A percentile compares a stretch with the other conserved stretches of the same genome.
Conservation (phyloP, 257 asterid species). For the Coffea eugenioides region DNA sequence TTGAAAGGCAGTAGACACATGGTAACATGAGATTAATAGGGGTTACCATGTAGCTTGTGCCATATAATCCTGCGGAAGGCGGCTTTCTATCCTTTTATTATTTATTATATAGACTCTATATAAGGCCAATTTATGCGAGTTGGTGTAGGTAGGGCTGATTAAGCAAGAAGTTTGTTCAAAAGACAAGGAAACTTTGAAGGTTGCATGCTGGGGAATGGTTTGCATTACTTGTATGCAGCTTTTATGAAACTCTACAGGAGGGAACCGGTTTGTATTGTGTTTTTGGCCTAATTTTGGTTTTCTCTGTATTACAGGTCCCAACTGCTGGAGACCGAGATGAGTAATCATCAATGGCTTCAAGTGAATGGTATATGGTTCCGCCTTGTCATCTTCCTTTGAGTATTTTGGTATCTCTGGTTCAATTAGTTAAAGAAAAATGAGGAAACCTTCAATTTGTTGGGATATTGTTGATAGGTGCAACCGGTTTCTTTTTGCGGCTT, state of each 20-base stretch:
- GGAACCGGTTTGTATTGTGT: not conserved
- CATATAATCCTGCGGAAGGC: not conserved
- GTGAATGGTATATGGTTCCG: not conserved
- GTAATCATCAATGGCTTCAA: slow-evolving; percentile 12
- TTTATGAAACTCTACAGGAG: not conserved
- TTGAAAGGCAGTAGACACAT: not conserved
- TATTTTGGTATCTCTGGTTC: not conserved
- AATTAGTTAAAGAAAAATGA: not conserved
- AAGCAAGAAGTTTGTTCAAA: not conserved
- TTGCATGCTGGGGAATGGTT: not conserved
- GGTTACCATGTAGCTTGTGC: not conserved
- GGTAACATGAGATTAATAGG: not conserved
- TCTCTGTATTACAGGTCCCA: slow-evolving; percentile 55
- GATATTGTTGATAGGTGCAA: slow-evolving; percentile 22
- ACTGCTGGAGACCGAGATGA: slow-evolving; percentile 76
- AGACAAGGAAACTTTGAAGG: not conserved
- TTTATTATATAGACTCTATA: not conserved
- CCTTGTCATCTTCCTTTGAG: not conserved
- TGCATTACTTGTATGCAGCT: not conserved
- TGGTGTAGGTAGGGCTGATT: not conserved
- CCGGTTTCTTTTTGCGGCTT: slow-evolving; percentile 21
- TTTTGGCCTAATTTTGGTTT: not conserved
- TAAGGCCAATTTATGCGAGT: not conserved
- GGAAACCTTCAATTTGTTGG: not conserved
- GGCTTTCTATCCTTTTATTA: not conserved